phyloP scores from a whole-genome alignment of 2,329 filamentous ascomycete genomes.

The Monilinia fructigena region DNA sequence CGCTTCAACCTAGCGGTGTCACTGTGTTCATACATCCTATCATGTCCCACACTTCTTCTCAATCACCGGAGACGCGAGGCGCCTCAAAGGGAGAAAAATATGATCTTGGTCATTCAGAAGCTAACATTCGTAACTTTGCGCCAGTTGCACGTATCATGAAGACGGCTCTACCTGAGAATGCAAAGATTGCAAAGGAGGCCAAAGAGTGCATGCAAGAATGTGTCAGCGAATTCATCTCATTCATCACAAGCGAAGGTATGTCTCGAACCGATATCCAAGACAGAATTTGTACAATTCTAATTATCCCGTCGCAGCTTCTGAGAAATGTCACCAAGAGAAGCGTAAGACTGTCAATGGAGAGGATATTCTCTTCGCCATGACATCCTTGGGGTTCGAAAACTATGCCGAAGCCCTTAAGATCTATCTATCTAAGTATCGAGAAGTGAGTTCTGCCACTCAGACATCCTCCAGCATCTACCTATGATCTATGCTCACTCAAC shows the following conservation, averaged over 20 bases:
- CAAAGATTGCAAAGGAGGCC: constrained; percentile 97
- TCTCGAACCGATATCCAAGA: constrained; percentile 30
- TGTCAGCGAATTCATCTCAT: constrained; percentile 99
- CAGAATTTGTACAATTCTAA: constrained; percentile 28
- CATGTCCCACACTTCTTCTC: constrained; percentile 60
- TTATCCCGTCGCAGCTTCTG: constrained; percentile 66
- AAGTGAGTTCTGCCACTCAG: constrained; percentile 62
- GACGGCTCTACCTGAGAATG: constrained; percentile 92
- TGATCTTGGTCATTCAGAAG: constrained; percentile 54
- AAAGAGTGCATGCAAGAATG: constrained; percentile 99
- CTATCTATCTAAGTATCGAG: constrained; percentile 94
- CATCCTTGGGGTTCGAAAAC: constrained; percentile 96
- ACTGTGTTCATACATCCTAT: constrained; percentile 40
- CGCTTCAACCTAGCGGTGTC: constrained; percentile 37
- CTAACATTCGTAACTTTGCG: constrained; percentile 92
- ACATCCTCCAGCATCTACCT: constrained; percentile 17
- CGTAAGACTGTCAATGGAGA: constrained; percentile 98
- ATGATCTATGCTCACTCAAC: constrained; percentile 20
- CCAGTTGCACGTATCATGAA: constrained; percentile 99
- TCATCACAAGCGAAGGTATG: constrained; percentile 98
- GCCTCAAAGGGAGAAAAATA: constrained; percentile 44
- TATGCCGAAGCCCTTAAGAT: constrained; percentile 98
- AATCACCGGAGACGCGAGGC: constrained; percentile 48
- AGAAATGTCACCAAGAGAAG: constrained; percentile 99
- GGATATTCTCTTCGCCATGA: constrained; percentile 99